A percentile compares a stretch with the other conserved stretches of the same genome.
Evolutionary conservation across 2,329 filamentous ascomycete genomes (phyloP).

Genomic region (Calcarisporium arbuscula): DNA sequence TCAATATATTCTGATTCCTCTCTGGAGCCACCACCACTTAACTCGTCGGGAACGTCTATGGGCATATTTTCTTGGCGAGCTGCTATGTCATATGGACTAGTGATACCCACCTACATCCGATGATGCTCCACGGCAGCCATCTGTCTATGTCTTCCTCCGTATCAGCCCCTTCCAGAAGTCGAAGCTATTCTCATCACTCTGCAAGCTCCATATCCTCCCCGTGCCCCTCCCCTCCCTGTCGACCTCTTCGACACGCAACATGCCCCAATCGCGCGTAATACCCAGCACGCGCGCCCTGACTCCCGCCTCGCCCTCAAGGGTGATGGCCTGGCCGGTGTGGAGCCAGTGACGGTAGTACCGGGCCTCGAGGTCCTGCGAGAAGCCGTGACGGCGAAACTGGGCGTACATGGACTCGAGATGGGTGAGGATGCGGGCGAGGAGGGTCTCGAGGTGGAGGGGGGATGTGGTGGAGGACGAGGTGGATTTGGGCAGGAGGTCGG

Average conservation of each 20-base stretch:
- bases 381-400: constrained; percentile 69
- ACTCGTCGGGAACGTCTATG: too few species aligned
- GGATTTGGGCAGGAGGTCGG: constrained; percentile 63
- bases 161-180: constrained; percentile 91
- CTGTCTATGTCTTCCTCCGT: constrained; percentile 61
- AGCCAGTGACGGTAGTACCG: constrained; percentile 82
- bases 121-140: background rate
- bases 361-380: constrained; percentile 64
- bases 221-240: constrained; percentile 65
- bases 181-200: constrained; percentile 97
- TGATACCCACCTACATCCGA: too few species aligned
- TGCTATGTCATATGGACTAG: too few species aligned
- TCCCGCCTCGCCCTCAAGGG: constrained; percentile 74
- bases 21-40: too few species aligned
- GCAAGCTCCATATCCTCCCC: constrained; percentile 73
- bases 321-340: constrained; percentile 66
- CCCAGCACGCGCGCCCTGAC: constrained; percentile 71
- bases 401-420: constrained; percentile 72
- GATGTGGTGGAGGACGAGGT: constrained; percentile 33
- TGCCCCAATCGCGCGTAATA: constrained; percentile 86
- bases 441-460: constrained; percentile 66
- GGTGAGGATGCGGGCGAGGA: constrained; percentile 75
- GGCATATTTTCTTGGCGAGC: too few species aligned
- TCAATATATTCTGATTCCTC: too few species aligned
- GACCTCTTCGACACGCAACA: constrained; percentile 79